Conservation (phyloP, 306 rosid genomes). For the Sicyos baderoa region DNA sequence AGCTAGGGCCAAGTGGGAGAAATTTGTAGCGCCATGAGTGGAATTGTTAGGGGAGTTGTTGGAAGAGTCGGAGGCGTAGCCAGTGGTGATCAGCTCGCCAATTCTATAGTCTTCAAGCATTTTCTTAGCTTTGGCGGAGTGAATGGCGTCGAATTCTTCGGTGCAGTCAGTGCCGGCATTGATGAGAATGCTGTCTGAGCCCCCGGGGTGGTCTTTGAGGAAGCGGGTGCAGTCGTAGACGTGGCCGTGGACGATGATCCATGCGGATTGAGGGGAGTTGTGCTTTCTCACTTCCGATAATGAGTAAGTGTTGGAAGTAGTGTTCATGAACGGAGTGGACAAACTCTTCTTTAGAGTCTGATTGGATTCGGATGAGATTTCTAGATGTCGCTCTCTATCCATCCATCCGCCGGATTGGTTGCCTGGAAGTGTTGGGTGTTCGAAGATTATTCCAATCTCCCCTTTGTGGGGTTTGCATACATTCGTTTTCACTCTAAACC, state of each 20-base stretch:
- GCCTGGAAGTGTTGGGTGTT: conserved; percentile 77
- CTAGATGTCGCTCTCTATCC: conserved; percentile 45
- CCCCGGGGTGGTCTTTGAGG: conserved; percentile 82
- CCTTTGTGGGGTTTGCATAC: conserved; percentile 53
- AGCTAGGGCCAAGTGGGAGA: conserved; percentile 33
- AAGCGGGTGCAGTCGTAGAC: conserved; percentile 69
- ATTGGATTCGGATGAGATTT: conserved; percentile 30
- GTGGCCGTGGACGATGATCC: conserved; percentile 69
- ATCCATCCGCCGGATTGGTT: conserved; percentile 89
- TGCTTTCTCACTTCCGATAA: conserved; percentile 53
- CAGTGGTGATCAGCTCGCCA: conserved; percentile 47
- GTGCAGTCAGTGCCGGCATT: conserved; percentile 87
- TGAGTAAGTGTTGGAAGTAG: conserved; percentile 35
- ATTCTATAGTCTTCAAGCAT: conserved; percentile 55
- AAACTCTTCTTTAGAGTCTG: conserved; percentile 40
- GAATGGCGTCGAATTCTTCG: conserved; percentile 84
- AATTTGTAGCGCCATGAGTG: conserved; percentile 33
- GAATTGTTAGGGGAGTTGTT: conserved; percentile 56
- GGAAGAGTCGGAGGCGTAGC: conserved; percentile 38
- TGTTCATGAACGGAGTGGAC: conserved; percentile 65
- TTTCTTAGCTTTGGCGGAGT: conserved; percentile 72
- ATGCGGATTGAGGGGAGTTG: conserved; percentile 40
- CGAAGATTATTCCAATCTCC: conserved; percentile 62
- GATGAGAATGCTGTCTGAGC: conserved; percentile 73
- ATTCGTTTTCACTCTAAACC: conserved; percentile 70